A percentile compares a stretch with the other conserved stretches of the same genome.
phyloP scores from a whole-genome alignment of 805 yeast species.

The Wickerhamiella parazyma region DNA sequence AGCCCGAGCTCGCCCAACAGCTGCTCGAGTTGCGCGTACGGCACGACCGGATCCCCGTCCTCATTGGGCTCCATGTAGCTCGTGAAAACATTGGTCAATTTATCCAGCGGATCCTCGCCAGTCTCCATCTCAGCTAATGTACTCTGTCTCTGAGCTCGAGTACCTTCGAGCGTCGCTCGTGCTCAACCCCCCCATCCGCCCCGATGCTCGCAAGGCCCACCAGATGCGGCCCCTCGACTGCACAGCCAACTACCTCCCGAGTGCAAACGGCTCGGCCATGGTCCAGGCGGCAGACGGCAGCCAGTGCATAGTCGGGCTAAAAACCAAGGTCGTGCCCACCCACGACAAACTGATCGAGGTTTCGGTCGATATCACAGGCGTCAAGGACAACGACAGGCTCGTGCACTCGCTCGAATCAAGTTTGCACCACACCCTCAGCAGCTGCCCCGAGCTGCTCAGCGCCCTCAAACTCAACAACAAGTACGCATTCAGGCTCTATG shows the following conservation, averaged over 20 bases:
- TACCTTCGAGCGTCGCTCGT: constrained; percentile 63
- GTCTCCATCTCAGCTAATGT: constrained; percentile 3
- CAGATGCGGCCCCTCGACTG: constrained; percentile 85
- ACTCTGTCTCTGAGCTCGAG: constrained; percentile 29
- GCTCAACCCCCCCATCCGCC: constrained; percentile 50
- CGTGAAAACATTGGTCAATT: constrained; percentile 21
- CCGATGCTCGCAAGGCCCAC: constrained; percentile 63
- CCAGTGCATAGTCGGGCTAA: constrained; percentile 85
- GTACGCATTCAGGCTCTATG: constrained; percentile 61
- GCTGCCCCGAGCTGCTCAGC: constrained; percentile 36
- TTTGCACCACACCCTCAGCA: constrained; percentile 33
- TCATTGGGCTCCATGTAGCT: constrained; percentile 22
- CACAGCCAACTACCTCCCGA: constrained; percentile 63
- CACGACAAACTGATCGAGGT: constrained; percentile 41
- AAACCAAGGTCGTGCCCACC: constrained; percentile 57
- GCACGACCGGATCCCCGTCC: constrained; percentile 19
- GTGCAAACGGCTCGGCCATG: constrained; percentile 86
- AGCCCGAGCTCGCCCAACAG: constrained; percentile 22
- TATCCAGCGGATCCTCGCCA: constrained; percentile 10
- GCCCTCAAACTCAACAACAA: constrained; percentile 52
- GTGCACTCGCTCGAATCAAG: constrained; percentile 50
- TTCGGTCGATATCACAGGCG: constrained; percentile 56
- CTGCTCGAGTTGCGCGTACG: constrained; percentile 16
- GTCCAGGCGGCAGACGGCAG: constrained; percentile 78
- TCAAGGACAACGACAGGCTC: constrained; percentile 64